Conservation (phyloP, 345 rosid species). For the Salix dunnii region DNA sequence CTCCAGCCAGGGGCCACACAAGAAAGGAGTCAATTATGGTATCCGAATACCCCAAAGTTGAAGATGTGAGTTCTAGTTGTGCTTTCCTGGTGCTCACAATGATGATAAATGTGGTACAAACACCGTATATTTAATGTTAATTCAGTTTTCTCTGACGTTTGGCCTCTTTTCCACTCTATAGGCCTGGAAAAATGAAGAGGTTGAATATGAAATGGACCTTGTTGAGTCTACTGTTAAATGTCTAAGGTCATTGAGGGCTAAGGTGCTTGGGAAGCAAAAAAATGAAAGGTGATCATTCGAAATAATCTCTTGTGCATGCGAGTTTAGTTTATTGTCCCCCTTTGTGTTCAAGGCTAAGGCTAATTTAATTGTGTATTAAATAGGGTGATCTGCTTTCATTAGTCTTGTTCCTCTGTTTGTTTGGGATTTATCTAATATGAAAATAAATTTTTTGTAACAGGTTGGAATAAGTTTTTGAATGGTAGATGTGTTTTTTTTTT, state of each 20-base stretch:
- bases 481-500: neutral
- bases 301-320: neutral
- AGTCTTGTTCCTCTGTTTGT: neutral
- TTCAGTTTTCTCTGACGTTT: neutral
- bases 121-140: neutral
- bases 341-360: neutral
- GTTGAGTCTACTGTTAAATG: slow-evolving; percentile 64
- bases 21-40: slow-evolving; percentile 75
- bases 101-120: neutral
- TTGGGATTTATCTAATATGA: neutral
- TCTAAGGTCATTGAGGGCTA: slow-evolving; percentile 71
- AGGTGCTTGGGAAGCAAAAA: slow-evolving; percentile 64
- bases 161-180: slow-evolving; percentile 18
- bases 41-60: slow-evolving; percentile 64
- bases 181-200: slow-evolving; percentile 67
- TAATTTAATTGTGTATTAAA: neutral
- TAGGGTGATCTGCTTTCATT: neutral
- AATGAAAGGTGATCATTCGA: slow-evolving; percentile 57
- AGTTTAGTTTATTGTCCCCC: neutral
- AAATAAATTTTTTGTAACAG: too few species aligned
- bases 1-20: slow-evolving; percentile 37
- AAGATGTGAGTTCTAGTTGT: slow-evolving; percentile 44
- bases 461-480: neutral
- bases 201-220: slow-evolving; percentile 74
- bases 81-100: neutral